Base-by-base conservation (phyloP, 306 rosid species). In the Cercis canadensis region DNA sequence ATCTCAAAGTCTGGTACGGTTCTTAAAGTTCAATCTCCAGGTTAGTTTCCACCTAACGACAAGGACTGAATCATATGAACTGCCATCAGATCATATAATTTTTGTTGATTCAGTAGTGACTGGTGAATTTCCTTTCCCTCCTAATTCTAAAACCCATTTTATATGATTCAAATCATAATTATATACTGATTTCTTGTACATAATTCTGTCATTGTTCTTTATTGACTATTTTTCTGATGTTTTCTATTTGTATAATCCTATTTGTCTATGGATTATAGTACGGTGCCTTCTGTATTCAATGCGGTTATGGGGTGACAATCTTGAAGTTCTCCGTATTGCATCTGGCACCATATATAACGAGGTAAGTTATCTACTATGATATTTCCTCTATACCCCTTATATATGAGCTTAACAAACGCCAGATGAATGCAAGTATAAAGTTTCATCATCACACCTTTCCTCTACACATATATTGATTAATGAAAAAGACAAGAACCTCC, bases 311-410 rank as follows among this genome's bases (percentile, higher is more conserved):
- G 98, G 98, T 78, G 89, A 81, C 77, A 86, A 75, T 78, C 75
- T 94, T 65, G 87, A 87, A 73, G 83, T 73, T 86, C 92, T 94
- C 72, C 85, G 79, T 4, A 69, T 94, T 74, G 99, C 97, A 57
- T 94, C 95, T 40, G 97, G 98, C 77, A 87, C 99, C 44, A 91
- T 94, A 72, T 90, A 68, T 80, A 91, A 94, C 11, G 95, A 91
- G 97, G 97, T 94, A 76, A 68, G 75, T 40, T 39, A 44, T 66
- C 14, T 72, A n/a, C 10, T 13, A 45, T 60, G 60, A 31, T 45
- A 19, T 44, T 44, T 39, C 32, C 7, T 12, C 13, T 10, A 3
- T 16, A 10, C 14, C 4, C 32, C 13, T 15, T 15, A 36, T 4
- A 37, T 8, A 61, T 11, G 12, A 11, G 51, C 68, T 19, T 18